Base-by-base conservation (phyloP, 352 stramenopile species). In the Pythium sukuiense region DNA sequence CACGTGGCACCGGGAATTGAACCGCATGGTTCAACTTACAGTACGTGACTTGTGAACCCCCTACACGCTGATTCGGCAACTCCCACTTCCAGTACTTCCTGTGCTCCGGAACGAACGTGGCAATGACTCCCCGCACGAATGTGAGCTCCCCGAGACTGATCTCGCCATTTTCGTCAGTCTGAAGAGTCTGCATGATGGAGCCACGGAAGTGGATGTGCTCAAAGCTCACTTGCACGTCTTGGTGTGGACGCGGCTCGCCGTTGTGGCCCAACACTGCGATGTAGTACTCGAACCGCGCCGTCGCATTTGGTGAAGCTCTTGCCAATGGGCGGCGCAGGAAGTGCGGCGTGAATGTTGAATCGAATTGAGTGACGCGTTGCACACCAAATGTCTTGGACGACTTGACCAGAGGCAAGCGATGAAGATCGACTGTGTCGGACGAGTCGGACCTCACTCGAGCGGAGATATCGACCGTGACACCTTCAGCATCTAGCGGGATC, bases 231-330 rank as follows among this genome's bases (percentile, higher is more conserved):
- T 43, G 37, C 16, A 43, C 13, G 2, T 54, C 37, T 32, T 39
- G 35, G 1, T 11, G n/a, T 49, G 9, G 24, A 24, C 55, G 30
- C 3, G 65, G 37, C 61, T 88, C 77, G 27, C 80, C 77, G 56
- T 88, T 88, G 58, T 87, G 80, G 16, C 80, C 77, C 18, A 83
- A 55, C 2, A 81, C 67, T 16, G 76, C 41, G 12, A 87, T 61
- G 27, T 53, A 37, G 50, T 78, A 85, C 18, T 79, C 71, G 24
- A 37, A 56, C 27, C 62, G 68, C 26, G 7, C 27, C 20, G 14
- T 33, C 24, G n/a, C 27, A 0, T 13, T 43, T 20, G 13, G n/a
- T n/a, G 18, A 45, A 16, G 6, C 13, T 2, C 14, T 2, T 5
- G 13, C 39, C 13, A 48, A 26, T 5, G 67, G 53, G 6, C 59